Conservation (phyloP, 345 rosid species). For the Combretum micranthum region DNA sequence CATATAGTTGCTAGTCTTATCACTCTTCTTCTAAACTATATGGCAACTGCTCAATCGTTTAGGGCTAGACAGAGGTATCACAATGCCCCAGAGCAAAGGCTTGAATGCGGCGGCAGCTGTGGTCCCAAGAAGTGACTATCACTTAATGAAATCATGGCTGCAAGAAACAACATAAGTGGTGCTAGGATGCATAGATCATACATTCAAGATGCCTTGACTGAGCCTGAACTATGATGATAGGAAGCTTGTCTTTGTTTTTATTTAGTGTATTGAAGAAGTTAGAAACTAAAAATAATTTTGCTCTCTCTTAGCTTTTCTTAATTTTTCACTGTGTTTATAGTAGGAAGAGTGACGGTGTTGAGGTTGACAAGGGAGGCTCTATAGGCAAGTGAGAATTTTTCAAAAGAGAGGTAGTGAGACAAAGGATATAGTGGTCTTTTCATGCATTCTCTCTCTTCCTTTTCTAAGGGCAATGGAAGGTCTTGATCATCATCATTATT, state of each 20-base stretch:
- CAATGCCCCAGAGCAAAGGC: slow-evolving; percentile 81
- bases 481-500: no score
- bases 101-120: no score
- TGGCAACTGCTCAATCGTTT: slow-evolving; percentile 74
- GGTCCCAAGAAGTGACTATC: slow-evolving; percentile 50
- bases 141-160: slow-evolving; percentile 55
- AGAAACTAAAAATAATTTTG: not conserved
- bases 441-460: no score
- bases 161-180: slow-evolving; percentile 58
- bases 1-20: slow-evolving; percentile 82
- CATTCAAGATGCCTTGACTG: slow-evolving; percentile 14
- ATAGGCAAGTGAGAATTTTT: no score
- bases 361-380: no score
- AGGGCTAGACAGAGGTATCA: slow-evolving; percentile 68
- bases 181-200: slow-evolving; percentile 43
- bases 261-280: not conserved
- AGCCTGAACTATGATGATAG: not conserved
- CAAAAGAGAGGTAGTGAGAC: no score
- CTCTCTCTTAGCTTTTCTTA: slow-evolving; percentile 1
- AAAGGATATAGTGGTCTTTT: no score
- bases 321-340: slow-evolving; percentile 11
- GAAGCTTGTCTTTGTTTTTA: not conserved
- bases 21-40: no score
- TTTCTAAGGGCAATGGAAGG: no score
- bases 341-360: no score